phyloP scores from a whole-genome alignment of 495 filamentous ascomycete species.

The Usnea hakonensis region DNA sequence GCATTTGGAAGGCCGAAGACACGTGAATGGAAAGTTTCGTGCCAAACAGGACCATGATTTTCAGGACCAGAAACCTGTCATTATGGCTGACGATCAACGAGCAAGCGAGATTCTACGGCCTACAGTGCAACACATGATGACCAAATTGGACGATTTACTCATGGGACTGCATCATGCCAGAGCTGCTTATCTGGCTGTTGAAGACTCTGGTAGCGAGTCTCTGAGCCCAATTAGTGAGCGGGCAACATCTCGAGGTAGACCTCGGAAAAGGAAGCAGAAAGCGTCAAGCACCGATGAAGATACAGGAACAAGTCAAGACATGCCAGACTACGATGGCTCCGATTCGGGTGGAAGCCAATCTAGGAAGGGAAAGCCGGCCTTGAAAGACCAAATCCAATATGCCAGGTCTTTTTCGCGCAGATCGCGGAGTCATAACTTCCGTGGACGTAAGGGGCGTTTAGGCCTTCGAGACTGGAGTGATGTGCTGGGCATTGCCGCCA shows the following conservation, averaged over 20 bases:
- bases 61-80: conserved; percentile 29
- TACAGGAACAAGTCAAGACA: not conserved
- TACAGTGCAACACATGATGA: conserved; percentile 54
- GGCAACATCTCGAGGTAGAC: conserved; percentile 16
- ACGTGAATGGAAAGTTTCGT: not conserved
- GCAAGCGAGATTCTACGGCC: conserved; percentile 55
- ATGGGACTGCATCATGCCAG: conserved; percentile 57
- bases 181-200: conserved; percentile 33
- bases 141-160: conserved; percentile 58
- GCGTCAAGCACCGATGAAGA: conserved; percentile 16
- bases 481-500: conserved; percentile 63
- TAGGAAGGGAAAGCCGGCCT: not conserved
- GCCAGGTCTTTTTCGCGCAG: not conserved
- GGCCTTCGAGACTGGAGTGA: conserved; percentile 72
- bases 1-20: not conserved
- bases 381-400: not conserved
- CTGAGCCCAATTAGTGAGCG: conserved; percentile 22
- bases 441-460: conserved; percentile 24
- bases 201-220: conserved; percentile 23
- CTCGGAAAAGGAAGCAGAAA: conserved; percentile 13
- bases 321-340: not conserved
- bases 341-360: not conserved
- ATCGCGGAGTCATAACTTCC: not conserved
- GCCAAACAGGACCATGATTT: conserved; percentile 15
- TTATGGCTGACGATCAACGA: conserved; percentile 55